Evolutionary conservation across 2,329 filamentous ascomycete species (phyloP).

Genomic region (Dothideomycetes sp.): DNA sequence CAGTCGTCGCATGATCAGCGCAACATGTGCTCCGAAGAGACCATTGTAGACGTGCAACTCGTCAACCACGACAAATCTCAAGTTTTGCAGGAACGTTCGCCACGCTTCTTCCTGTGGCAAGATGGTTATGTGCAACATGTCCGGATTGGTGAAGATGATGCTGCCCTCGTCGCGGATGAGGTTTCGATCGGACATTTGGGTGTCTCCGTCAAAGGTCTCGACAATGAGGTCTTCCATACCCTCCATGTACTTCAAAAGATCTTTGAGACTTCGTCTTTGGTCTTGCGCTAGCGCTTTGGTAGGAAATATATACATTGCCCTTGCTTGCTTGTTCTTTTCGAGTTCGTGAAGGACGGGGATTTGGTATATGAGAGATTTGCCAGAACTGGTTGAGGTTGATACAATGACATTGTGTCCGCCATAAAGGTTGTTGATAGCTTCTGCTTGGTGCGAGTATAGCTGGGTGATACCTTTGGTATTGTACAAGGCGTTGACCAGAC

Average conservation of each 20-base stretch:
- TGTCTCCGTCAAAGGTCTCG: constrained; percentile 95
- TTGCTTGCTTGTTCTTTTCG: constrained; percentile 63
- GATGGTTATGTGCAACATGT: constrained; percentile 94
- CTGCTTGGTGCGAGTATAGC: constrained; percentile 84
- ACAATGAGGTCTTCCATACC: constrained; percentile 67
- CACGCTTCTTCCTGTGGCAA: constrained; percentile 84
- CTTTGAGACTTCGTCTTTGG: constrained; percentile 78
- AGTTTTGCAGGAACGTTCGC: constrained; percentile 77
- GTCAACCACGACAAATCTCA: constrained; percentile 75
- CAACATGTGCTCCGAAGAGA: constrained; percentile 85
- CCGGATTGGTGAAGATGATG: constrained; percentile 95
- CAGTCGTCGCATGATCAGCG: constrained; percentile 85
- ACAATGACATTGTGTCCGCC: constrained; percentile 82
- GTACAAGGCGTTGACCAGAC: constrained; percentile 90
- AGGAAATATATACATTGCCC: constrained; percentile 96
- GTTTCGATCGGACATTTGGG: constrained; percentile 69
- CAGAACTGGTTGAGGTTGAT: constrained; percentile 89
- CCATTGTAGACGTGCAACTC: constrained; percentile 97
- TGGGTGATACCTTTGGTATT: constrained; percentile 80
- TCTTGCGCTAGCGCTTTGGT: constrained; percentile 96
- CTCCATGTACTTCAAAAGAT: constrained; percentile 72
- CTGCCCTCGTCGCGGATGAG: constrained; percentile 76
- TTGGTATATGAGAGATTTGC: constrained; percentile 97
- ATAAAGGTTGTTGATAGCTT: constrained; percentile 82
- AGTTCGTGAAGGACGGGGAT: constrained; percentile 82